Base-by-base conservation (phyloP, 2,329 filamentous ascomycete species). In the Fusarium odoratissimum region DNA sequence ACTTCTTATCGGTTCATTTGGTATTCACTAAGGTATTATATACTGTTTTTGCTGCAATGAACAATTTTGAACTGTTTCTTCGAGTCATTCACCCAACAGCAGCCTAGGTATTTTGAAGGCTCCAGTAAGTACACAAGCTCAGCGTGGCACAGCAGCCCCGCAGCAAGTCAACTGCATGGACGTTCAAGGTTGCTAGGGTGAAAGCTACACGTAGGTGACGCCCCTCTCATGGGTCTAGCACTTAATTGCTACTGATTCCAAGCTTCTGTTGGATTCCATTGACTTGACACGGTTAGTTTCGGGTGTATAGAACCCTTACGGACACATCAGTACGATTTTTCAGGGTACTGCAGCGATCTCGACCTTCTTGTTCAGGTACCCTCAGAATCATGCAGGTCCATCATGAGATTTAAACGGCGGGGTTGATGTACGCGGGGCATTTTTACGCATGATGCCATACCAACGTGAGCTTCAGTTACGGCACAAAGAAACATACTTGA, bases 201-300 rank as follows among this genome's bases (percentile, higher is more conserved):
- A 30, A 51, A 37, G 23, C 61, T 60, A 48, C 23, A 33, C 16
- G 40, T 25, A 28, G 49, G 16, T 25, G 8, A 51, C 48, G 12
- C 67, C 66, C 59, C 67, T 74, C 63, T 30, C 64, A 61, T 69
- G 57, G 58, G 57, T 49, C 54, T 21, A 30, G 35, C 35, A 40
- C 31, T 31, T 11, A 13, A 28, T 48, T 48, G 37, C 40, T 55
- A 17, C 38, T 56, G 40, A 45, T 67, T 58, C 38, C 31, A 58
- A 48, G 42, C 51, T 72, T 72, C 70, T 49, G 52, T 66, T 69
- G 42, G 52, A 62, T 72, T 61, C 68, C 23, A 74, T 64, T 48
- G 37, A 45, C 38, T 31, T 52, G 25, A 41, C 60, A 17, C 23
- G 56, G 41, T 33, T 58, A 55, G 49, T 35, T 37, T 8, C n/a